Evolutionary conservation across 163 green algal genomes (phyloP).

Genomic region (Chloromonas sp.): DNA sequence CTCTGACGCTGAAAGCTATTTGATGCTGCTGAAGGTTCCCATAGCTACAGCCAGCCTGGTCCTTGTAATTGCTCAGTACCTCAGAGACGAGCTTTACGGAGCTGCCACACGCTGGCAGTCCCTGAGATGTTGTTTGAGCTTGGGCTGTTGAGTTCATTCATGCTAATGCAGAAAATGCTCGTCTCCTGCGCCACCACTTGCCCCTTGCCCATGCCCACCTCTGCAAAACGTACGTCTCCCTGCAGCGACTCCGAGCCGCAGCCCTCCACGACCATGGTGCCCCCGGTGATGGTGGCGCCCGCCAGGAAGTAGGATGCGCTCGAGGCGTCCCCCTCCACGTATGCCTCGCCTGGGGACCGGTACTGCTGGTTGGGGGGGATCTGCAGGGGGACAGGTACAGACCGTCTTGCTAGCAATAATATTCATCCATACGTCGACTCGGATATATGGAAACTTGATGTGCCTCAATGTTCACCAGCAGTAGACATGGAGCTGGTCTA

Average conservation of each 20-base stretch:
- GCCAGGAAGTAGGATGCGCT: constrained; percentile 96
- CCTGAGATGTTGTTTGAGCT: too few species aligned
- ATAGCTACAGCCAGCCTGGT: too few species aligned
- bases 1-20: too few species aligned
- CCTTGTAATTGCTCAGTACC: too few species aligned
- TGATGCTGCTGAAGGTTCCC: too few species aligned
- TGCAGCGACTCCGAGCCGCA: constrained; percentile 92
- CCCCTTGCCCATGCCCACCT: constrained; percentile 26
- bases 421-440: too few species aligned
- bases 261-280: constrained; percentile 84
- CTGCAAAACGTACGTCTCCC: constrained; percentile 94
- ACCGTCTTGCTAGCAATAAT: too few species aligned
- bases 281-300: constrained; percentile 92
- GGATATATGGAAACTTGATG: too few species aligned
- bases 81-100: too few species aligned
- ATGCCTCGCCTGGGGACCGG: constrained; percentile 80
- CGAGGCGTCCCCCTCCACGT: constrained; percentile 95
- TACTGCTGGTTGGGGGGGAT: constrained; percentile 64
- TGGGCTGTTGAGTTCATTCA: background rate
- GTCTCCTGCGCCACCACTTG: background rate
- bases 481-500: too few species aligned
- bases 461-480: too few species aligned
- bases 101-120: too few species aligned
- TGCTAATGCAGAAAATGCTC: background rate
- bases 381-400: background rate